Base-by-base conservation (phyloP, 2,329 filamentous ascomycete genomes). In the Pseudogymnoascus sp. region DNA sequence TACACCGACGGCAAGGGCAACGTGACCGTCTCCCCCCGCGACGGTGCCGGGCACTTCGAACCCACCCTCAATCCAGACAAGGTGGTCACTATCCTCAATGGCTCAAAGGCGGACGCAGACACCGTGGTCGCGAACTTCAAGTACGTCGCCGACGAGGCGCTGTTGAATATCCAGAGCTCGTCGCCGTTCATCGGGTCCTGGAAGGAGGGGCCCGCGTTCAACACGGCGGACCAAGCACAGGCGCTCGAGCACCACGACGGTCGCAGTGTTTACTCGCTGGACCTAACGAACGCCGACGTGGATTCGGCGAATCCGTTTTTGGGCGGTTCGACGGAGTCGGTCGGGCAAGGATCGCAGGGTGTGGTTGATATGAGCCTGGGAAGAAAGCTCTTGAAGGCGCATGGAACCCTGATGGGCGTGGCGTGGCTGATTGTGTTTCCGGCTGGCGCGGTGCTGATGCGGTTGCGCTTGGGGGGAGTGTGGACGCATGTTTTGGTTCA, bases 341-440 rank as follows among this genome's bases (percentile, higher is more conserved):
- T 13, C 3, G 13, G 7, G 21, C 21, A 48, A n/a, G 21, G 21
- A 15, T 41, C 38, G 13, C 12, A n/a, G 39, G 39, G 4, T 28
- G 21, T 13, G 39, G 3, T 12, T n/a, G 38, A 41, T 3, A 4
- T 23, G 2, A 26, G 13, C 8, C 39, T 48, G 21, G 39, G 21
- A 13, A 48, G 10, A 13, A 48, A 21, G 39, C 23, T 48, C 21
- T 26, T 28, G 39, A 70, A 64, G 39, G 74, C 77, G 0, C 83
- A 86, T 63, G 84, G 82, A 56, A 74, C 83, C 64, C 72, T 86
- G 66, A 83, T 86, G 82, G 77, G 78, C 19, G 67, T 85, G 48
- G 78, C 80, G 18, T 83, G 85, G 64, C 75, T 81, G 3, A 66
- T 81, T 12, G 71, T 84, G 21, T 86, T 83, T 63, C 84, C 84